Evolutionary conservation across 805 yeast species (phyloP).

Genomic region (Candida peoriensis): DNA sequence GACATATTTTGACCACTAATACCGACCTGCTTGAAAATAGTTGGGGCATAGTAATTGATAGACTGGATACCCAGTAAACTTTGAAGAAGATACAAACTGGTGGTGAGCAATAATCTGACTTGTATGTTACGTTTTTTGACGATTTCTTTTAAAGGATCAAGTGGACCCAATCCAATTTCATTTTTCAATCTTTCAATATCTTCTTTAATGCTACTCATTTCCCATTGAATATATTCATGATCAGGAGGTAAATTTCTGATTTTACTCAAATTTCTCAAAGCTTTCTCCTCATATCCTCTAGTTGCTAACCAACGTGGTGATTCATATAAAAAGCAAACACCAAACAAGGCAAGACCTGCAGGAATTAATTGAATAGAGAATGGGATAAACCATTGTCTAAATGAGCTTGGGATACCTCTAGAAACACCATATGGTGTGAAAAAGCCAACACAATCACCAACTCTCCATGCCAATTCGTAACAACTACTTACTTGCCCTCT

Average conservation of each 20-base stretch:
- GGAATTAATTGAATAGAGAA: constrained; percentile 44
- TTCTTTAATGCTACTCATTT: constrained; percentile 27
- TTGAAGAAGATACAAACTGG: constrained; percentile 32
- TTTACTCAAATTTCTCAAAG: constrained; percentile 30
- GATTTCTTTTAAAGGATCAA: too few species aligned
- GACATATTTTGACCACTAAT: constrained; percentile 38
- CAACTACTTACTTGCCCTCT: constrained; percentile 40
- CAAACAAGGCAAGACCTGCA: constrained; percentile 35
- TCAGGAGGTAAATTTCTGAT: constrained; percentile 34
- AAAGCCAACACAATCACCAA: constrained; percentile 43
- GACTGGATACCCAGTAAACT: constrained; percentile 47
- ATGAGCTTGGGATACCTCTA: constrained; percentile 24
- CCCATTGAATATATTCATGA: constrained; percentile 37
- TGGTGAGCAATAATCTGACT: constrained; percentile 29
- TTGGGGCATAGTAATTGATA: constrained; percentile 48
- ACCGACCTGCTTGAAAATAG: constrained; percentile 44
- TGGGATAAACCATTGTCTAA: constrained; percentile 42
- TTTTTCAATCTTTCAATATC: constrained; percentile 20
- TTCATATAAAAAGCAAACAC: constrained; percentile 36
- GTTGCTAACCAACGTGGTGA: constrained; percentile 41
- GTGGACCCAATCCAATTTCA: too few species aligned
- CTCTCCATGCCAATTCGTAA: constrained; percentile 44
- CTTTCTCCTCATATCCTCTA: constrained; percentile 31
- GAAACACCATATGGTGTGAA: constrained; percentile 46
- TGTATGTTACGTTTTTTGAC: constrained; percentile 38